Percentiles rank a stretch among this genome's conserved stretches.
These are phyloP conservation scores for Ceratobasidium sp. DNA, from an alignment of 1,284 basidiomycete species.

Conservation along the genomic window DNA sequence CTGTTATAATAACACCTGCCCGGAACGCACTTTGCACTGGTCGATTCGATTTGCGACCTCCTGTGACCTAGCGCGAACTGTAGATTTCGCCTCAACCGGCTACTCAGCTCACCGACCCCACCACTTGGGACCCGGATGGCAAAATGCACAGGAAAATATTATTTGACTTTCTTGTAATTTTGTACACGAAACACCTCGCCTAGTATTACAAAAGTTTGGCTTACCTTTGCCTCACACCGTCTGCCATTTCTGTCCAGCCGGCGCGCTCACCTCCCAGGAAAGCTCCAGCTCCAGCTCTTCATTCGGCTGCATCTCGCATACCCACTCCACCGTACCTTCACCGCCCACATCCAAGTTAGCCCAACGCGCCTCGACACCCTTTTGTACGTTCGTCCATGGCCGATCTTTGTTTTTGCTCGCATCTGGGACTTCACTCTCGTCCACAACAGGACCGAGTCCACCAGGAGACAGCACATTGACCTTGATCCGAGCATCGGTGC, in stretches of 20 bases:
- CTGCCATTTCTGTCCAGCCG: slow-evolving; percentile 47
- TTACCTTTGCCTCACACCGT: neutral
- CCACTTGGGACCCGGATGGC: too few relatives aligned
- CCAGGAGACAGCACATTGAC: slow-evolving; percentile 50
- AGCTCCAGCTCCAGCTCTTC: slow-evolving; percentile 45
- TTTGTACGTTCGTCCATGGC: slow-evolving; percentile 1
- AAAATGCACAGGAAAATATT: too few relatives aligned
- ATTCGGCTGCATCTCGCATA: slow-evolving; percentile 38
- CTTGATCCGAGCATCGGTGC: slow-evolving; percentile 50
- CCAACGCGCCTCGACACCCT: slow-evolving; percentile 36
- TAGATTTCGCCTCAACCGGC: too few relatives aligned
- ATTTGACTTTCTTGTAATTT: neutral
- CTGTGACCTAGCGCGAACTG: too few relatives aligned
- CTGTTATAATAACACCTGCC: neutral
- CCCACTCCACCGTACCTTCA: slow-evolving; percentile 51
- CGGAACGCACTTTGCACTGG: too few relatives aligned
- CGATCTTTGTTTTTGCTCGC: slow-evolving; percentile 23
- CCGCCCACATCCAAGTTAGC: slow-evolving; percentile 40
- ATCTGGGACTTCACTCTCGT: neutral
- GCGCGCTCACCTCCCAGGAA: slow-evolving; percentile 48
- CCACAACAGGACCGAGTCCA: slow-evolving; percentile 32
- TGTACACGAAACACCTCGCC: neutral
- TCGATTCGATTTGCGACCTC: too few relatives aligned
- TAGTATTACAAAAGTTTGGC: neutral
- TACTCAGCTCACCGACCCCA: too few relatives aligned